phyloP scores from a whole-genome alignment of 75 land plant species.

The Chamaecyparis obtusa region DNA sequence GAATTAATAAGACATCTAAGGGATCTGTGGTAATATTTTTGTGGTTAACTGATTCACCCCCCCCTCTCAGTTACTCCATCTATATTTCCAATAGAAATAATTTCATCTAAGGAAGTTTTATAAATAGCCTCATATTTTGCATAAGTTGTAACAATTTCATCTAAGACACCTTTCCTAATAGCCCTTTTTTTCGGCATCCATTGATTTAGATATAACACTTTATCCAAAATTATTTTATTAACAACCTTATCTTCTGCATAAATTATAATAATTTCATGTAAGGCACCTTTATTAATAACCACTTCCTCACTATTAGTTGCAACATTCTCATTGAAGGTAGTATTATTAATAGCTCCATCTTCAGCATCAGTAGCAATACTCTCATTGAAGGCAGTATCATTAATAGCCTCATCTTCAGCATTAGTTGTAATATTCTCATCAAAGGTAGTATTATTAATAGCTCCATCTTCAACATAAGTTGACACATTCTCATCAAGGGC shows the following conservation, averaged over 20 bases:
- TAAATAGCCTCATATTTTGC: neutral
- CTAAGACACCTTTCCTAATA: neutral
- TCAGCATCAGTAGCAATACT: neutral
- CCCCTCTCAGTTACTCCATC: too few relatives aligned
- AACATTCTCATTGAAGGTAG: neutral
- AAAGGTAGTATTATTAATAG: neutral
- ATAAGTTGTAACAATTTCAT: neutral
- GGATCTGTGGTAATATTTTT: too few relatives aligned
- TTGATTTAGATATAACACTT: neutral
- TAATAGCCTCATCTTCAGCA: neutral
- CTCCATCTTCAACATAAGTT: neutral
- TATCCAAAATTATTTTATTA: neutral
- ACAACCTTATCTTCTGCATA: neutral
- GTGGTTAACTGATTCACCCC: too few relatives aligned
- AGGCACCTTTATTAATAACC: neutral
- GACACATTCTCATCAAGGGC: neutral
- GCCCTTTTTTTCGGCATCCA: neutral
- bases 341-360: neutral
- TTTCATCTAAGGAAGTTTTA: neutral
- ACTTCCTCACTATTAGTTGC: neutral
- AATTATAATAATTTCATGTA: neutral
- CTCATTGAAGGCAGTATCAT: neutral
- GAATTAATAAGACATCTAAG: too few relatives aligned
- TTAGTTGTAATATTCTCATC: neutral
- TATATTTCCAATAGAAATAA: too few relatives aligned